These are phyloP conservation scores for Shiraia bambusicola DNA, from an alignment of 2,329 filamentous ascomycete species.

Conservation along the genomic window DNA sequence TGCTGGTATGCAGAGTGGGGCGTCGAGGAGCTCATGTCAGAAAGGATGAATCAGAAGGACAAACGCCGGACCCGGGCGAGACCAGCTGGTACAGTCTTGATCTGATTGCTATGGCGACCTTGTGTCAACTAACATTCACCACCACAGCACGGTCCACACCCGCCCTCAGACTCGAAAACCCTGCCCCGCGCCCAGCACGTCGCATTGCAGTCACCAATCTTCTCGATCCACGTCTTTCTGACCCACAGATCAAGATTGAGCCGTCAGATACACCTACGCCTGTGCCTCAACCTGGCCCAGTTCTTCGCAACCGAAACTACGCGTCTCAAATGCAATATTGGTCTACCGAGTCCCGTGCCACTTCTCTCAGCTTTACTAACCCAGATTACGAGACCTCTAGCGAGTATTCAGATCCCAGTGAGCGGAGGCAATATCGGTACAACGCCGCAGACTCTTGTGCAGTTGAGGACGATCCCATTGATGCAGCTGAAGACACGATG, in stretches of 20 bases:
- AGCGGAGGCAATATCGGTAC: conserved; percentile 28
- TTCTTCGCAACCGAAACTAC: conserved; percentile 36
- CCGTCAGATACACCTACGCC: conserved; percentile 31
- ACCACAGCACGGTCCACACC: conserved; percentile 26
- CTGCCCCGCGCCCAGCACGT: conserved; percentile 26
- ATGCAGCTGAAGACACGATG: conserved; percentile 23
- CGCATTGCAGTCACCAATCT: conserved; percentile 26
- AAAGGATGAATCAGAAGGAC: conserved; percentile 76
- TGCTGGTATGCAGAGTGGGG: conserved; percentile 74
- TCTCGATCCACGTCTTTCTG: conserved; percentile 42
- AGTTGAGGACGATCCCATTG: conserved; percentile 33
- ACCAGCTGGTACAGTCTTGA: conserved; percentile 29
- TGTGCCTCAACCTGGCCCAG: conserved; percentile 28
- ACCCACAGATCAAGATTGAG: conserved; percentile 43
- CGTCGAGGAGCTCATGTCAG: conserved; percentile 72
- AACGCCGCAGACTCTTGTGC: conserved; percentile 31
- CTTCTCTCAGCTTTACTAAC: conserved; percentile 41
- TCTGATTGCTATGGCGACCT: conserved; percentile 1
- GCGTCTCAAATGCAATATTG: conserved; percentile 43
- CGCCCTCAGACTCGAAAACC: conserved; percentile 28
- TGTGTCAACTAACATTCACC: conserved; percentile 22
- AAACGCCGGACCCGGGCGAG: conserved; percentile 57
- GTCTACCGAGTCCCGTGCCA: conserved; percentile 37
- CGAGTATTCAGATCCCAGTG: conserved; percentile 40
- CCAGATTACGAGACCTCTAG: conserved; percentile 42